Percentiles rank a stretch among this genome's conserved stretches.
Conservation (phyloP, 257 asterid species). For the Plantago elongata region DNA sequence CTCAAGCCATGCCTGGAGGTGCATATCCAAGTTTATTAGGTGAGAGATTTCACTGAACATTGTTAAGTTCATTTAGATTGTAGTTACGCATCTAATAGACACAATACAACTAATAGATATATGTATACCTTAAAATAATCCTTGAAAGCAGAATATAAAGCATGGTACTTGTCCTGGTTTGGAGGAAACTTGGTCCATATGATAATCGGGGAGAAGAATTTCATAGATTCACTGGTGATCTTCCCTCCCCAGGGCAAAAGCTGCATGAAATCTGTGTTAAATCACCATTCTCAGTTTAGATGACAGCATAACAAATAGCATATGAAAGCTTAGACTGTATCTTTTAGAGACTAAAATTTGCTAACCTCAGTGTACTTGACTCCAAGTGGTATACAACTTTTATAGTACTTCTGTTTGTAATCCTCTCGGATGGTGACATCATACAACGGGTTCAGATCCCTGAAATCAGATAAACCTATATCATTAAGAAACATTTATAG, state of each 20-base stretch:
- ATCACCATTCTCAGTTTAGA: slow-evolving; percentile 33
- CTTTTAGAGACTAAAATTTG: not conserved
- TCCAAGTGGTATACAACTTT: slow-evolving; percentile 60
- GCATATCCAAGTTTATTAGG: slow-evolving; percentile 8
- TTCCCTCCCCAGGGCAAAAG: slow-evolving; percentile 99
- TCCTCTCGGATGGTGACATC: slow-evolving; percentile 44
- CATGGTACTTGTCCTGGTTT: slow-evolving; percentile 40
- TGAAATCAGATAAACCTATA: slow-evolving; percentile 25
- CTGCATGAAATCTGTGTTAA: slow-evolving; percentile 73
- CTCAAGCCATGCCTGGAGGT: slow-evolving; percentile 66
- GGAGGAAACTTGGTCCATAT: slow-evolving; percentile 81
- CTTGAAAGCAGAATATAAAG: slow-evolving; percentile 69
- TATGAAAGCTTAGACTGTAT: slow-evolving; percentile 2
- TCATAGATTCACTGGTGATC: slow-evolving; percentile 75
- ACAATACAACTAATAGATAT: not conserved
- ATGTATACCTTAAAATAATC: slow-evolving; percentile 72
- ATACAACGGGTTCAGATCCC: slow-evolving; percentile 91
- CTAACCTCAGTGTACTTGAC: slow-evolving; percentile 61
- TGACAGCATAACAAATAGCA: slow-evolving; percentile 4
- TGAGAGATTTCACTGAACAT: slow-evolving; percentile 5
- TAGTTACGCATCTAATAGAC: no score
- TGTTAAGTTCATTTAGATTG: slow-evolving; percentile 8
- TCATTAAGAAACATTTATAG: no score
- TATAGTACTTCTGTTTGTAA: slow-evolving; percentile 80
- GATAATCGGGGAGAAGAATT: slow-evolving; percentile 84